A percentile compares a stretch with the other conserved stretches of the same genome.
These are phyloP conservation scores for Peterozyma xylosa DNA, from an alignment of 805 yeast genomes.

Conservation along the genomic window DNA sequence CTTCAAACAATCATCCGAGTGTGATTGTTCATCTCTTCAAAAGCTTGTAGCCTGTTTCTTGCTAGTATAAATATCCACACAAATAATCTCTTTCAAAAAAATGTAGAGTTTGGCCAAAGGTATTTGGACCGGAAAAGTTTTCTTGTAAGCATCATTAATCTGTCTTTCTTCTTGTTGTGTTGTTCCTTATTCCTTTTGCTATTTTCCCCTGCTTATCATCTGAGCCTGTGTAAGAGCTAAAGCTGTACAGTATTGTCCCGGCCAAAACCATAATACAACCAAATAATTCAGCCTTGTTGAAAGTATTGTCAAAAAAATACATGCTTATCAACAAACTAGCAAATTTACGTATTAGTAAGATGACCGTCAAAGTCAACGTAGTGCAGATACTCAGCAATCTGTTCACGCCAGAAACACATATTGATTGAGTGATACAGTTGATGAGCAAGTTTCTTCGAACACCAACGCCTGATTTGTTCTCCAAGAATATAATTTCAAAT, in stretches of 20 bases:
- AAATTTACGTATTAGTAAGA: constrained; percentile 55
- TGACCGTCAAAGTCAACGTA: constrained; percentile 59
- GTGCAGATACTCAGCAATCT: constrained; percentile 46
- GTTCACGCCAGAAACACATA: constrained; percentile 66
- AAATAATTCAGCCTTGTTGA: constrained; percentile 27
- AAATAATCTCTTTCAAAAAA: too few relatives aligned
- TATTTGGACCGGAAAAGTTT: too few relatives aligned
- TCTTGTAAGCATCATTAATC: too few relatives aligned
- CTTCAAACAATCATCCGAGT: too few relatives aligned
- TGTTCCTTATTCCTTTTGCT: too few relatives aligned
- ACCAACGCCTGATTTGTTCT: neutral
- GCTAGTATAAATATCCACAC: too few relatives aligned
- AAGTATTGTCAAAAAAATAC: constrained; percentile 36
- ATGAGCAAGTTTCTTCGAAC: constrained; percentile 20
- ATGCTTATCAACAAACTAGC: constrained; percentile 52
- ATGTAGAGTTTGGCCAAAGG: too few relatives aligned
- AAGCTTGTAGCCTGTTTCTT: too few relatives aligned
- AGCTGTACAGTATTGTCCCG: constrained; percentile 44
- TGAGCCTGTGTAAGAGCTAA: neutral
- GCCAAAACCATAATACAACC: constrained; percentile 47
- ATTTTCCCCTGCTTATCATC: too few relatives aligned
- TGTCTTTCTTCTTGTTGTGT: too few relatives aligned
- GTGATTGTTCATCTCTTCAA: too few relatives aligned
- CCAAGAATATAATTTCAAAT: neutral
- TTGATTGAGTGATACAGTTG: constrained; percentile 46